Conservation (phyloP, 805 yeast genomes). For the Candida andamanensis region DNA sequence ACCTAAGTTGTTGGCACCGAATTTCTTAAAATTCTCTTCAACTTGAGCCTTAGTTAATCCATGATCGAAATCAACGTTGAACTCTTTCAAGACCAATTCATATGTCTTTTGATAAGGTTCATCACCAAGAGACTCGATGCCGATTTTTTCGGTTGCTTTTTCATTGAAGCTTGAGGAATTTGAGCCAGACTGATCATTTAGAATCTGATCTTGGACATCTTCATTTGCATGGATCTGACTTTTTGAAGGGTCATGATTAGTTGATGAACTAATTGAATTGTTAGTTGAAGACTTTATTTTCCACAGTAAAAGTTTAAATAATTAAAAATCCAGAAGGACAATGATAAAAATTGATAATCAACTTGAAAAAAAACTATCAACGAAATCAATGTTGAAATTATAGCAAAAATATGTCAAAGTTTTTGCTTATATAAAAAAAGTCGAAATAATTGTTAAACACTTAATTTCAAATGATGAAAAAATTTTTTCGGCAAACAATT, state of each 20-base stretch:
- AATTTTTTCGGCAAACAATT: no score
- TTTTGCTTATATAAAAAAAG: no score
- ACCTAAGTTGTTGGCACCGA: conserved; percentile 61
- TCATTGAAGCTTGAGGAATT: background rate
- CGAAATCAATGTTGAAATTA: no score
- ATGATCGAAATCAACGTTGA: conserved; percentile 9
- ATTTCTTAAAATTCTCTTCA: conserved; percentile 12
- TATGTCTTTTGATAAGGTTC: conserved; percentile 15
- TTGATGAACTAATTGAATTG: conserved; percentile 1
- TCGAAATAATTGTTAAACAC: no score
- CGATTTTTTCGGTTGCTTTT: background rate
- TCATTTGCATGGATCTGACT: conserved; percentile 4
- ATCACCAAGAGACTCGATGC: background rate
- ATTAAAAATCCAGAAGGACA: no score
- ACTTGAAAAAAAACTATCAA: no score
- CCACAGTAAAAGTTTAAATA: no score
- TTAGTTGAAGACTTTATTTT: conserved; percentile 10
- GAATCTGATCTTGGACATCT: conserved; percentile 3
- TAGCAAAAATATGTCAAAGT: no score
- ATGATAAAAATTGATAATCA: no score
- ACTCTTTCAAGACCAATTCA: conserved; percentile 13
- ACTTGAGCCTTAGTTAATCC: conserved; percentile 20
- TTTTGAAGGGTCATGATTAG: conserved; percentile 3
- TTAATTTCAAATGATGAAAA: no score
- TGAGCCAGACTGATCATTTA: background rate